These are phyloP conservation scores for Trichoderma oligosporum DNA, from an alignment of 2,329 filamentous ascomycete genomes.

Conservation along the genomic window DNA sequence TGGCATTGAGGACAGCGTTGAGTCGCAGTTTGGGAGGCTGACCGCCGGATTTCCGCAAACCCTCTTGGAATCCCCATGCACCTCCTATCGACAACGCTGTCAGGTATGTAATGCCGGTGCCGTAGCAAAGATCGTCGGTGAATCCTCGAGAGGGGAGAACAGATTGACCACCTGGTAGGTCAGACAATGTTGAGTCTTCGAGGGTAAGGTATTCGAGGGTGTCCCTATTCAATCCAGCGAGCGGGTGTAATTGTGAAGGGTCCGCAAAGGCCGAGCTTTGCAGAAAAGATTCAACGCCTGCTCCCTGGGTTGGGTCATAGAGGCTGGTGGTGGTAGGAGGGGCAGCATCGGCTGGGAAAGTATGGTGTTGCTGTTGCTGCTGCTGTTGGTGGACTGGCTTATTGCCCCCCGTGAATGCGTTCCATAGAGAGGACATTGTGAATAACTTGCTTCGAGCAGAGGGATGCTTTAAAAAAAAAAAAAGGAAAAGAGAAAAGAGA, in stretches of 20 bases:
- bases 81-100: constrained; percentile 82
- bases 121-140: constrained; percentile 97
- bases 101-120: constrained; percentile 90
- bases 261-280: constrained; percentile 74
- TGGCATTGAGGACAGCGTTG: constrained; percentile 90
- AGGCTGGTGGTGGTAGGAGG: constrained; percentile 50
- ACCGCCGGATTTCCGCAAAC: constrained; percentile 70
- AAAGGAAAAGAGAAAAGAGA: neutral
- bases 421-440: constrained; percentile 58
- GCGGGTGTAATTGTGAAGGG: constrained; percentile 82
- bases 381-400: constrained; percentile 42
- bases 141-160: constrained; percentile 92
- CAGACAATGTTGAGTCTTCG: constrained; percentile 84
- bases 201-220: constrained; percentile 92
- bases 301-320: constrained; percentile 69
- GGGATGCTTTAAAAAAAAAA: neutral
- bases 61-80: constrained; percentile 88
- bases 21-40: constrained; percentile 85
- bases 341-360: constrained; percentile 26
- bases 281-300: constrained; percentile 85
- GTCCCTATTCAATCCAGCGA: constrained; percentile 88
- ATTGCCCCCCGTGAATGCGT: constrained; percentile 58
- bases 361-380: constrained; percentile 32
- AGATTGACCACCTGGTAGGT: constrained; percentile 80
- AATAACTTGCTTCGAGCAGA: neutral